phyloP scores from a whole-genome alignment of 768 basidiomycete genomes.

The Rhodocollybia butyracea region DNA sequence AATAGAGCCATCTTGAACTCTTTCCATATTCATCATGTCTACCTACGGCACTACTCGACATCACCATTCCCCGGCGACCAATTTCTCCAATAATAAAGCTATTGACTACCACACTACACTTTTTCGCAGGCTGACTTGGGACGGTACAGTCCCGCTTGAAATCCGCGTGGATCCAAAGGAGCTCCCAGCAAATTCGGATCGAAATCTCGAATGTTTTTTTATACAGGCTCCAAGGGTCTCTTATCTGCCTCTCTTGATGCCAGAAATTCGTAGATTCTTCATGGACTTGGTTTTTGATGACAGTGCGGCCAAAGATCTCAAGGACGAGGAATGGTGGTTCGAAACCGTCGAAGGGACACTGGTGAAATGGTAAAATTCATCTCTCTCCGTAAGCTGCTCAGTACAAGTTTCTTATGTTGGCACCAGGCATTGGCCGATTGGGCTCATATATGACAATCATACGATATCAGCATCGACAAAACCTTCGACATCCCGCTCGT shows the following conservation, averaged over 20 bases:
- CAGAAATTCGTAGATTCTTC: constrained; percentile 84
- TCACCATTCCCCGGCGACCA: constrained; percentile 30
- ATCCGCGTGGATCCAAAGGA: constrained; percentile 87
- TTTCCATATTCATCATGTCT: constrained; percentile 36
- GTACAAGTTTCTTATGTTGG: constrained; percentile 6
- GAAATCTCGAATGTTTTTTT: constrained; percentile 87
- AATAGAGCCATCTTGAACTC: too few species aligned
- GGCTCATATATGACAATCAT: constrained; percentile 88
- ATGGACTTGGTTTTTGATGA: constrained; percentile 94
- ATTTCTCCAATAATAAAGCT: constrained; percentile 28
- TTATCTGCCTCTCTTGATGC: constrained; percentile 89
- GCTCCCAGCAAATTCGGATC: constrained; percentile 86
- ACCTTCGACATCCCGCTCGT: constrained; percentile 37
- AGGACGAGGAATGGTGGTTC: constrained; percentile 97
- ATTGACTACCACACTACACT: constrained; percentile 66
- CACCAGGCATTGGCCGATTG: constrained; percentile 95
- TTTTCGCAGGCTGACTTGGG: constrained; percentile 88
- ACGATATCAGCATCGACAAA: constrained; percentile 60
- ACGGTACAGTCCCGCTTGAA: constrained; percentile 86
- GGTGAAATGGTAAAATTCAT: constrained; percentile 75
- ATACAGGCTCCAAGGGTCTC: constrained; percentile 87
- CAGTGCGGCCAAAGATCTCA: constrained; percentile 65
- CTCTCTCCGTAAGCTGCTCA: background rate
- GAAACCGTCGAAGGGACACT: constrained; percentile 80
- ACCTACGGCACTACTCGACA: constrained; percentile 52